phyloP scores from a whole-genome alignment of 75 land plant genomes.

The Selaginella moellendorffii region DNA sequence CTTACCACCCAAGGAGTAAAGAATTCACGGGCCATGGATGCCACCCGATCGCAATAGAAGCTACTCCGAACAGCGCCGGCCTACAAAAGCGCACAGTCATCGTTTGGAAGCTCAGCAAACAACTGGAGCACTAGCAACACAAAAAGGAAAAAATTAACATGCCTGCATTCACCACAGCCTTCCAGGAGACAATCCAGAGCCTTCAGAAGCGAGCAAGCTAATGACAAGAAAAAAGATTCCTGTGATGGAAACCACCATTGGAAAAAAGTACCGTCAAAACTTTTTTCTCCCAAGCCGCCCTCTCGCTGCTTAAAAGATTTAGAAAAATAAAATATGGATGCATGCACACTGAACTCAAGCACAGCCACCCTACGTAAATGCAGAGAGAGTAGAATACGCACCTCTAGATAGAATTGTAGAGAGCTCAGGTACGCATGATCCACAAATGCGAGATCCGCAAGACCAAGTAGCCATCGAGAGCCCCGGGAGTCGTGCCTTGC shows the following conservation, averaged over 20 bases:
- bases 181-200: too few relatives aligned
- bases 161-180: background rate
- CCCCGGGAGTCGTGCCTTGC: slow-evolving; percentile 15
- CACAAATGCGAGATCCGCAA: slow-evolving; percentile 25
- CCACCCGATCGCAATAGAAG: slow-evolving; percentile 20
- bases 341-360: too few relatives aligned
- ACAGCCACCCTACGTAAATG: too few relatives aligned
- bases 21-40: slow-evolving; percentile 19
- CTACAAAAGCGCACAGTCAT: slow-evolving; percentile 3
- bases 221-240: background rate
- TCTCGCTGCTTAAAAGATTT: background rate
- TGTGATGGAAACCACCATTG: background rate
- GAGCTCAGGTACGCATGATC: slow-evolving; percentile 20
- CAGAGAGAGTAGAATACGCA: slow-evolving; percentile 1
- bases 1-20: slow-evolving; percentile 26
- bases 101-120: background rate
- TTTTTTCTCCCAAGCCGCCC: background rate
- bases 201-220: too few relatives aligned
- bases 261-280: too few relatives aligned
- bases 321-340: background rate
- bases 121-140: background rate
- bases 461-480: slow-evolving; percentile 22
- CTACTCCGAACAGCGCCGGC: slow-evolving; percentile 23
- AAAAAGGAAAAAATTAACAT: background rate
- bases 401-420: slow-evolving; percentile 22